Conservation (phyloP, 208 protist genomes). For the Balamuthia mandrillaris region DNA sequence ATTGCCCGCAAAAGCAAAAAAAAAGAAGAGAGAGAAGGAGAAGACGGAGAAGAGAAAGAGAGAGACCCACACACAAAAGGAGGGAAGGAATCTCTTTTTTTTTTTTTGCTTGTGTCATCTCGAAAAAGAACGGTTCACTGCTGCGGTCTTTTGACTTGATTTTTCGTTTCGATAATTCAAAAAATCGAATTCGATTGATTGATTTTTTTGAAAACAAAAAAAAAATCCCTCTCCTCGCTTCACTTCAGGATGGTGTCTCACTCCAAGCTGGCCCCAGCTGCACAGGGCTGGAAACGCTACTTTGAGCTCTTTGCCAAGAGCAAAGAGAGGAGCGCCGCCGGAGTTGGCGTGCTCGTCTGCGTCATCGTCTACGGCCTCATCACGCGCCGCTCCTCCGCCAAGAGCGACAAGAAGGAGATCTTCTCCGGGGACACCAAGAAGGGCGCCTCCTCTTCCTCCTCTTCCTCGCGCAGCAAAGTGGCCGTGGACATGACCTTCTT, state of each 20-base stretch:
- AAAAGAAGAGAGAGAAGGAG: no score
- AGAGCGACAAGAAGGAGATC: neutral
- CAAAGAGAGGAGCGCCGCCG: neutral
- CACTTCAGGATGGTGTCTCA: neutral
- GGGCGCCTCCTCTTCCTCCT: neutral
- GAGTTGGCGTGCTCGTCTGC: neutral
- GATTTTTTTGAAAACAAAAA: no score
- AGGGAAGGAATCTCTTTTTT: no score
- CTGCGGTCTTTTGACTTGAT: no score
- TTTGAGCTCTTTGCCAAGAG: neutral
- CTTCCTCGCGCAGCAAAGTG: constrained; percentile 10
- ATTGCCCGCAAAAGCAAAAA: no score
- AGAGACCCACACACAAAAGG: no score
- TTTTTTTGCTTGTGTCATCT: no score
- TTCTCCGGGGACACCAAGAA: constrained; percentile 27
- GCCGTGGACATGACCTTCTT: constrained; percentile 48
- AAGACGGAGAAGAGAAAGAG: no score
- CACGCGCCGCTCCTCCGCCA: neutral
- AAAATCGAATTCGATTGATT: no score
- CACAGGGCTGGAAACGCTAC: neutral
- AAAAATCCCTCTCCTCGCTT: no score
- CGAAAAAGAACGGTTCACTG: no score
- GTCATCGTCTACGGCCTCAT: neutral
- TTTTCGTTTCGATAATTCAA: no score
- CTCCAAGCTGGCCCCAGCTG: neutral